These are phyloP conservation scores for Austroboletus novae-zelandiae DNA, from an alignment of 1,284 basidiomycete species.

Conservation along the genomic window DNA sequence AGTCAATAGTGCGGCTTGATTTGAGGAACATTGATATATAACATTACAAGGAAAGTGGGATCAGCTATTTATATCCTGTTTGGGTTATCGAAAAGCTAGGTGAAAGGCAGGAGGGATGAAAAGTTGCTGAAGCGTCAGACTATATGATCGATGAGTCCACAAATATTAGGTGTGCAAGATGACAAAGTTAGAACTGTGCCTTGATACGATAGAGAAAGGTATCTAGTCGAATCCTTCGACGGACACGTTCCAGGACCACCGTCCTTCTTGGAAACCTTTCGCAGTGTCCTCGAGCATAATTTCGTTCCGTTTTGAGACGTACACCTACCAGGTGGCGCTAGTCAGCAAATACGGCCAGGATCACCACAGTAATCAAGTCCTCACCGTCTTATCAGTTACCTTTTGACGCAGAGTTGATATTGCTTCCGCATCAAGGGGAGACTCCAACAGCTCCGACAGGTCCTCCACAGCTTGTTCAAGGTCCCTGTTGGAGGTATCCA, in stretches of 20 bases:
- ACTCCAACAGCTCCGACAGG: conserved; percentile 88
- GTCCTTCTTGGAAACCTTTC: conserved; percentile 83
- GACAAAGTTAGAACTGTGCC: too few species aligned
- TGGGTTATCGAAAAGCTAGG: too few species aligned
- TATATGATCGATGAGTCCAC: too few species aligned
- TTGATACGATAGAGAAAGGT: neutral
- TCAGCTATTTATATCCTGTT: too few species aligned
- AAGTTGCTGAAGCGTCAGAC: too few species aligned
- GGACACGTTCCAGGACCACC: conserved; percentile 73
- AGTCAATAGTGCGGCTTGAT: too few species aligned
- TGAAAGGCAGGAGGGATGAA: too few species aligned
- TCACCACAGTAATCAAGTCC: conserved; percentile 26
- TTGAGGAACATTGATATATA: too few species aligned
- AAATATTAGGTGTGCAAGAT: too few species aligned
- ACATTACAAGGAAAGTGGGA: too few species aligned
- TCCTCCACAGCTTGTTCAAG: conserved; percentile 95
- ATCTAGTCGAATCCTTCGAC: conserved; percentile 61
- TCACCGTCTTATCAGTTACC: conserved; percentile 90
- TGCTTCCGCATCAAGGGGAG: conserved; percentile 82
- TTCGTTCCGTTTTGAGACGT: conserved; percentile 94
- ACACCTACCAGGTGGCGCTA: conserved; percentile 55
- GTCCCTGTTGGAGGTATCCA: conserved; percentile 53
- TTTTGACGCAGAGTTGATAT: conserved; percentile 85
- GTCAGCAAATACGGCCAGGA: neutral
- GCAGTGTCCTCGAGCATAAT: conserved; percentile 95